phyloP scores from a whole-genome alignment of 78 protist species.

The Chrysochromulina parva region DNA sequence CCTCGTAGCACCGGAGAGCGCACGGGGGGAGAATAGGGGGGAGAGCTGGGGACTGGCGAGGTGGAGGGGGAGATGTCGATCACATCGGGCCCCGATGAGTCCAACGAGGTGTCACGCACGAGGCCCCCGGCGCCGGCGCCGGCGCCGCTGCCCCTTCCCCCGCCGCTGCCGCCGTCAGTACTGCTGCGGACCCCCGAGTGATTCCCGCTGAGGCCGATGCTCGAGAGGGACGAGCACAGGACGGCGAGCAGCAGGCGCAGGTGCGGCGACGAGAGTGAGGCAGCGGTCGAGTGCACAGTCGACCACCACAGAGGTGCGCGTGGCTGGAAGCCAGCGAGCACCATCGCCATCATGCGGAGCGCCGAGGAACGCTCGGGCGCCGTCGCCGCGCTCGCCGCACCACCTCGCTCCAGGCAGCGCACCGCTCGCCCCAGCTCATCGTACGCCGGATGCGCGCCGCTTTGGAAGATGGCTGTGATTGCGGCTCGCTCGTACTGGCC shows the following conservation, averaged over 20 bases:
- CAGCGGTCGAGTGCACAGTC: conserved; percentile 43
- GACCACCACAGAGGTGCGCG: conserved; percentile 48
- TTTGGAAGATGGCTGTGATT: conserved; percentile 62
- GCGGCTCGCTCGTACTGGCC: conserved; percentile 70
- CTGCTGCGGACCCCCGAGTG: too few species aligned
- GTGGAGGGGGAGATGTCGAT: too few species aligned
- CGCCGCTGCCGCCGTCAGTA: too few species aligned
- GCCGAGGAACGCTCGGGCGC: background rate
- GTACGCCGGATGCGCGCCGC: background rate
- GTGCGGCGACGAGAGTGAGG: background rate
- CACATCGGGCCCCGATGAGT: too few species aligned
- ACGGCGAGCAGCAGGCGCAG: background rate
- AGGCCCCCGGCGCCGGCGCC: too few species aligned
- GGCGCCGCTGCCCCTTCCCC: too few species aligned
- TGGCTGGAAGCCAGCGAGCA: conserved; percentile 64
- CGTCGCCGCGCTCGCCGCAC: background rate
- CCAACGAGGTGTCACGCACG: too few species aligned
- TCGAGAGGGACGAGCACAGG: background rate
- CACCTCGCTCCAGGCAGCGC: background rate
- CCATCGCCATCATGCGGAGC: conserved; percentile 57
- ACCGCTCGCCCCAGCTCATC: background rate
- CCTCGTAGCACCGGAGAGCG: too few species aligned
- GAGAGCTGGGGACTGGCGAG: too few species aligned
- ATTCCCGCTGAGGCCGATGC: too few species aligned
- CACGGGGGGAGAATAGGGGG: too few species aligned